These are phyloP conservation scores for Liquidambar formosana DNA, from an alignment of 164 flowering plant genomes.

Conservation along the genomic window DNA sequence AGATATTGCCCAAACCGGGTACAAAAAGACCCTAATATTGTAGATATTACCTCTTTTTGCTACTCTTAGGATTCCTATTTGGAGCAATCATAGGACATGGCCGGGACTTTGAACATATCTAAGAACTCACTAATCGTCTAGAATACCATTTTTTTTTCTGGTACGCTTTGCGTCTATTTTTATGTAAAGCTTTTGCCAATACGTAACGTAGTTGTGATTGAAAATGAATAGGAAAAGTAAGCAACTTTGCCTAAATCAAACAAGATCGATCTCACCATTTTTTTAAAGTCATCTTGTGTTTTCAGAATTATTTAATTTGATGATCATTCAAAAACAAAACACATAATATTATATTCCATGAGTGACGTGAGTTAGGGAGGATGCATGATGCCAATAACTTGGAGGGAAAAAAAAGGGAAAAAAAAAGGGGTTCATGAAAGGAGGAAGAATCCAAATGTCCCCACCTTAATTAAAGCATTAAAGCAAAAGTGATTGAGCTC, in stretches of 20 bases:
- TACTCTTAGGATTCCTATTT: no score
- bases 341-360: slow-evolving; percentile 4
- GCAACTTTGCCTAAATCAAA: slow-evolving; percentile 4
- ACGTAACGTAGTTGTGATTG: neutral
- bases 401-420: neutral
- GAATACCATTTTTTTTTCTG: neutral
- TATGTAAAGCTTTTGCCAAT: neutral
- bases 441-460: slow-evolving; percentile 11
- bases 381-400: slow-evolving; percentile 1
- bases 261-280: slow-evolving; percentile 12
- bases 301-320: neutral
- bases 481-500: slow-evolving; percentile 5
- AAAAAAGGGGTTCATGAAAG: neutral
- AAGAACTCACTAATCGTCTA: no score
- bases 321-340: no score
- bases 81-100: no score
- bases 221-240: neutral
- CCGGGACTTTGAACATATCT: no score
- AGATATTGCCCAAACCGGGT: no score
- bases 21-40: no score
- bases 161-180: neutral
- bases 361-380: slow-evolving; percentile 17
- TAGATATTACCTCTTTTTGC: no score
- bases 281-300: slow-evolving; percentile 9
- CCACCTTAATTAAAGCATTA: slow-evolving; percentile 10